Percentiles rank a stretch among this genome's conserved stretches.
Conservation (phyloP, 495 filamentous ascomycete genomes). For the Penicillium dipodomyicola region DNA sequence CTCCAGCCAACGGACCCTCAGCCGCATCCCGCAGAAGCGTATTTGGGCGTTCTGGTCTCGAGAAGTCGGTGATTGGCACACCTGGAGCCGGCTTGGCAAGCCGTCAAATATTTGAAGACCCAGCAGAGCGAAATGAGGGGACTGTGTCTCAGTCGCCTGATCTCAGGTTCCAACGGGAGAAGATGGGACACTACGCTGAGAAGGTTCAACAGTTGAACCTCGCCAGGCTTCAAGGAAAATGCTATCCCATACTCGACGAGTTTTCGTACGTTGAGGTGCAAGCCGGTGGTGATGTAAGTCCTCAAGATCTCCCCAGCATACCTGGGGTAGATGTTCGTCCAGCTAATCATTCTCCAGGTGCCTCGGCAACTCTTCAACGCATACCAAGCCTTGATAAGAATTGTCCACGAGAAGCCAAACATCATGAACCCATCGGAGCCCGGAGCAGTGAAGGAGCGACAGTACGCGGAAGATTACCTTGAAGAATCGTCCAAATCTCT, state of each 20-base stretch:
- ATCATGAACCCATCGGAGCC: constrained; percentile 51
- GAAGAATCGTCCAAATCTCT: constrained; percentile 64
- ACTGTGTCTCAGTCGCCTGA: constrained; percentile 52
- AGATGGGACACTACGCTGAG: constrained; percentile 72
- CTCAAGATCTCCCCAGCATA: not conserved
- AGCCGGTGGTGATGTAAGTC: constrained; percentile 60
- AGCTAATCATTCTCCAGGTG: constrained; percentile 39
- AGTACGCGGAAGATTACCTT: constrained; percentile 70
- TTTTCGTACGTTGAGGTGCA: constrained; percentile 69
- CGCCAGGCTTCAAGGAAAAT: constrained; percentile 59
- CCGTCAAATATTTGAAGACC: constrained; percentile 63
- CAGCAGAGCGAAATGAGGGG: constrained; percentile 52
- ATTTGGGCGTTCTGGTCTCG: constrained; percentile 69
- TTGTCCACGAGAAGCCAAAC: constrained; percentile 63
- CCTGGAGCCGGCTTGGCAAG: constrained; percentile 57
- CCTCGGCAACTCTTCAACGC: constrained; percentile 70
- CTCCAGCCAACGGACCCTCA: constrained; percentile 31
- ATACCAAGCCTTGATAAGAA: constrained; percentile 72
- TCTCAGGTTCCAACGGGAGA: constrained; percentile 71
- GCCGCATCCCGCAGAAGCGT: constrained; percentile 53
- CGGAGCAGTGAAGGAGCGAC: constrained; percentile 64
- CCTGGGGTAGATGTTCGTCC: not conserved
- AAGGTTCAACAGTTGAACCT: constrained; percentile 74
- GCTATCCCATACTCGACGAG: constrained; percentile 67
- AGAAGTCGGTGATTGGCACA: constrained; percentile 81